Percentiles rank a stretch among this genome's conserved stretches.
phyloP scores from a whole-genome alignment of 23 red algal species.

The Gracilaria gracilis region DNA sequence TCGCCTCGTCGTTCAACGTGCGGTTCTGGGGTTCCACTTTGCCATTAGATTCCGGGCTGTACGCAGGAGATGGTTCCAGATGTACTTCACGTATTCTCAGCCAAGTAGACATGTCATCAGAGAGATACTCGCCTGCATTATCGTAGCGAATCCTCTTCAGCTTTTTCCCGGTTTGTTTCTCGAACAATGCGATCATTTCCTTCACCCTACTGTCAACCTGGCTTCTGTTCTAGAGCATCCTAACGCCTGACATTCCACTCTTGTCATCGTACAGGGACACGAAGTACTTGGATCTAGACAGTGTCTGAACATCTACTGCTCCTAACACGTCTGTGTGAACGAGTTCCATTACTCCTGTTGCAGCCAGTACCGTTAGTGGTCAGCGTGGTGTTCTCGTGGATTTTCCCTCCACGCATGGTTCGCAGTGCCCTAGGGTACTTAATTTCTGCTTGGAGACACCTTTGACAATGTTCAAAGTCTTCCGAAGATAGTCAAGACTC shows the following conservation, averaged over 20 bases:
- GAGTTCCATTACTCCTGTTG: too few species aligned
- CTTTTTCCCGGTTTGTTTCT: background rate
- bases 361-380: too few species aligned
- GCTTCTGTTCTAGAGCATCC: background rate
- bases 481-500: too few species aligned
- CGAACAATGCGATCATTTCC: background rate
- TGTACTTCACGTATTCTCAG: too few species aligned
- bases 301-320: too few species aligned
- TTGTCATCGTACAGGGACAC: background rate
- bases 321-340: too few species aligned
- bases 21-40: constrained; percentile 43
- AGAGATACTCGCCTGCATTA: background rate
- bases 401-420: too few species aligned
- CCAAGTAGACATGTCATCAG: background rate
- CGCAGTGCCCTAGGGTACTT: too few species aligned
- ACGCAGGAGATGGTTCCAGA: background rate
- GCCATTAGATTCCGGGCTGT: constrained; percentile 55
- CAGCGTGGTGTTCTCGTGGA: too few species aligned
- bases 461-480: too few species aligned
- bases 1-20: constrained; percentile 43
- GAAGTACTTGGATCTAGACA: background rate
- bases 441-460: too few species aligned
- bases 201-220: background rate
- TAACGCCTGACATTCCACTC: background rate
- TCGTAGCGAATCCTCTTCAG: background rate